Evolutionary conservation across 176 grass and related monocot species (phyloP), one percentile per base, ranked within the genome.

Genomic region (Phyllostachys edulis): DNA sequence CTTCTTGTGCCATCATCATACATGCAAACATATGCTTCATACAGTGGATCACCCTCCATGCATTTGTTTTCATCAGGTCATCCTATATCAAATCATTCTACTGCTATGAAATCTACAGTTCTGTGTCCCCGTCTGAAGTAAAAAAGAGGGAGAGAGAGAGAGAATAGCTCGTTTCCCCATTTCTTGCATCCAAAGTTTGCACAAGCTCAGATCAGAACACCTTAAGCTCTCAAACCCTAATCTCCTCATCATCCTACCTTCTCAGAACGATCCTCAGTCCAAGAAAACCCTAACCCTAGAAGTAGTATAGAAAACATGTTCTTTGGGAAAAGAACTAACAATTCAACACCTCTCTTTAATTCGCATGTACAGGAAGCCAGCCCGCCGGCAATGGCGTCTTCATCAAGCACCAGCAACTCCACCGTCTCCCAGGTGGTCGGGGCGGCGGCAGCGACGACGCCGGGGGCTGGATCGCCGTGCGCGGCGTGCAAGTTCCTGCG

Each of bases 401-500:
- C 85, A 36, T 90, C 80, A 61, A 87, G 89, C 80, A 76, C 84
- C 75, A 68, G 80, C 80, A 90, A 79, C 89, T 84, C 88, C n/a
- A 29, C 67, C 47, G 9, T 73, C 41, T 87, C 88, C 21, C 32
- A 80, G 23, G 84, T 78, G 49, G 73, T 75, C 9, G 23, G 29
- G 29, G 29, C 88, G 8, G 32, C 73, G 20, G 32, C 62, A 37
- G 56, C 38, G 78, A 79, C 79, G 68, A 75, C 80, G 24, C 80
- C 85, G 2, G 87, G 90, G 11, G 78, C 83, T 2, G 90, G 83
- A 3, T 99, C 96, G 36, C 96, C 96, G 27, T 99, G 96, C 78
- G 96, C 96, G 4, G 96, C 93, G 37, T 99, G 93, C 91, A 99
- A 99, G 84, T 96, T 96, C 71, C 93, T 99, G 12, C 88, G 96